phyloP scores from a whole-genome alignment of 2,329 filamentous ascomycete species.

The Plectosphaerella sp. region DNA sequence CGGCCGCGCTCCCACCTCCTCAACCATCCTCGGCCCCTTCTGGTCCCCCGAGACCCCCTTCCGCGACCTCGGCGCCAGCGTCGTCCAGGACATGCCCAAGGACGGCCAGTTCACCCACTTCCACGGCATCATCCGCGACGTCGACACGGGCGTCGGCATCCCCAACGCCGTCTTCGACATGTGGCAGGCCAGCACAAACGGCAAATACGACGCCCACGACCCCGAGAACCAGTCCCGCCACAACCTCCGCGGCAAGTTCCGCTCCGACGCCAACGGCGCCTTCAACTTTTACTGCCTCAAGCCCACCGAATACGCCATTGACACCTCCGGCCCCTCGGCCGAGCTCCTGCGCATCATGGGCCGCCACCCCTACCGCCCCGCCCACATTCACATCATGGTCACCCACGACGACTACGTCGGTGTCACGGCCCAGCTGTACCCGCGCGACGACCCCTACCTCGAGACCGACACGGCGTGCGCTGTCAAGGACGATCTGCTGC shows the following conservation, averaged over 20 bases:
- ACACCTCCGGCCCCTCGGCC: slow-evolving; percentile 40
- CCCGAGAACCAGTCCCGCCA: slow-evolving; percentile 54
- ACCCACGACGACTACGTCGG: slow-evolving; percentile 52
- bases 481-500: slow-evolving; percentile 28
- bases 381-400: slow-evolving; percentile 21
- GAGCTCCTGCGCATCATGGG: slow-evolving; percentile 16
- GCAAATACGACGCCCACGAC: slow-evolving; percentile 58
- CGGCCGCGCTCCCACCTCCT: slow-evolving; percentile 9
- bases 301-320: slow-evolving; percentile 59
- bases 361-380: slow-evolving; percentile 16
- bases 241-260: slow-evolving; percentile 63
- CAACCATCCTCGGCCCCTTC: slow-evolving; percentile 12
- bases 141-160: slow-evolving; percentile 17
- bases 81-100: slow-evolving; percentile 11
- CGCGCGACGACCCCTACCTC: slow-evolving; percentile 52
- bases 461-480: slow-evolving; percentile 29
- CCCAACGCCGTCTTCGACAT: slow-evolving; percentile 50
- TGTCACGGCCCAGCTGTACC: slow-evolving; percentile 66
- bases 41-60: slow-evolving; percentile 13
- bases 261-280: slow-evolving; percentile 55
- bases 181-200: slow-evolving; percentile 59
- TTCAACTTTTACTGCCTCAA: slow-evolving; percentile 60
- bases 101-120: slow-evolving; percentile 10
- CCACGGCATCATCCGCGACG: slow-evolving; percentile 12
- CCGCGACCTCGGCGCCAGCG: slow-evolving; percentile 10